Evolutionary conservation across 1,284 basidiomycete genomes (phyloP).

Genomic region (Agroathelia rolfsii): DNA sequence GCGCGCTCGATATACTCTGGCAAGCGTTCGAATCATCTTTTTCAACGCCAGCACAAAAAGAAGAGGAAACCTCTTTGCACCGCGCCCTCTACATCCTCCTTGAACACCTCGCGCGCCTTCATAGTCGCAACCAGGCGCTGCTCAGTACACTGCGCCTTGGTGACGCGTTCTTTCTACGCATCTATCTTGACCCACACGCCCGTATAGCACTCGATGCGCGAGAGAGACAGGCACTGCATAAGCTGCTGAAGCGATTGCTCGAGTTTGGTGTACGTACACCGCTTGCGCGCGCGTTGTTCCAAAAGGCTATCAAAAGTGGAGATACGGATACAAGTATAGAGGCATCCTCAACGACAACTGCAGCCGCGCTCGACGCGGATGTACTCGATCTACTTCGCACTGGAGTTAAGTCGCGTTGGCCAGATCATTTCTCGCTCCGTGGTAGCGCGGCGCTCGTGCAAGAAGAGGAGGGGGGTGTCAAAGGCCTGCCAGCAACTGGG

Average conservation of each 20-base stretch:
- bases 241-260: constrained; percentile 50
- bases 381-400: constrained; percentile 58
- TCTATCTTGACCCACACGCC: constrained; percentile 14
- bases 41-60: constrained; percentile 23
- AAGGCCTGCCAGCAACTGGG: constrained; percentile 45
- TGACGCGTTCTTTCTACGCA: constrained; percentile 39
- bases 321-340: too few species aligned
- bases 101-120: constrained; percentile 46
- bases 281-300: constrained; percentile 52
- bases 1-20: constrained; percentile 48
- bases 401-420: constrained; percentile 63
- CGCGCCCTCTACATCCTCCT: constrained; percentile 49
- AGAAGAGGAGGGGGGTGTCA: constrained; percentile 29
- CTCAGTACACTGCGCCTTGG: constrained; percentile 48
- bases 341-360: too few species aligned
- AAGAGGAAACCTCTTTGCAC: constrained; percentile 25
- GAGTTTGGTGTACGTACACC: constrained; percentile 61
- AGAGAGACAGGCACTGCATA: constrained; percentile 47
- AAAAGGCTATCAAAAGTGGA: constrained; percentile 38
- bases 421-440: constrained; percentile 62
- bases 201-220: constrained; percentile 19
- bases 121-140: constrained; percentile 59
- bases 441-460: constrained; percentile 38
- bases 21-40: too few species aligned
- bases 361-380: constrained; percentile 48